A percentile compares a stretch with the other conserved stretches of the same genome.
phyloP scores from a whole-genome alignment of 345 rosid species.

The Corchorus capsularis region DNA sequence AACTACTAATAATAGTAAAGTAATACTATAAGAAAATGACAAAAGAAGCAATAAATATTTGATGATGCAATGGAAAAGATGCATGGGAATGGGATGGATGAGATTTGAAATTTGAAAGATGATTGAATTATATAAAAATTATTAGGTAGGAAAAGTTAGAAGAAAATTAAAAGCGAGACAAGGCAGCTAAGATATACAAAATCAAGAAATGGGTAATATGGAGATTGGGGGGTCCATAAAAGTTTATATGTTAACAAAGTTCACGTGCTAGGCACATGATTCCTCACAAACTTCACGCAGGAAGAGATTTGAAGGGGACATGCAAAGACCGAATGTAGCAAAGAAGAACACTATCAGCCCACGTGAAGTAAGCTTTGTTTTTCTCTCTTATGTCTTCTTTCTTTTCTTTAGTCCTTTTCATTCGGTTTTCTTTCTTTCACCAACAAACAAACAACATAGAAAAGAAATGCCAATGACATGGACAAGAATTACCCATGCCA shows the following conservation, averaged over 20 bases:
- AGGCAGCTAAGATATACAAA: not conserved
- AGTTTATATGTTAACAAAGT: not conserved
- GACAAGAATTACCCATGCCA: too few species aligned
- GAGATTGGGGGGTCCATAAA: not conserved
- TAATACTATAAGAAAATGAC: not conserved
- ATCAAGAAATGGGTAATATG: too few species aligned
- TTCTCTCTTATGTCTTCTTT: not conserved
- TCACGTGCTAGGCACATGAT: constrained; percentile 22
- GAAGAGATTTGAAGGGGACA: not conserved
- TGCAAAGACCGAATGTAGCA: not conserved
- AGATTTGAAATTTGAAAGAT: not conserved
- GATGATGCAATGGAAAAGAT: not conserved
- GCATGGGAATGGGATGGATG: not conserved
- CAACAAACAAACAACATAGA: too few species aligned
- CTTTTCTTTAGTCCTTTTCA: not conserved
- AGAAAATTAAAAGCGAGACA: not conserved
- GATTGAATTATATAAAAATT: not conserved
- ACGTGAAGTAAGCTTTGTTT: constrained; percentile 16
- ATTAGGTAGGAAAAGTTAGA: not conserved
- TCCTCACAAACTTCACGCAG: constrained; percentile 10
- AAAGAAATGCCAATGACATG: too few species aligned
- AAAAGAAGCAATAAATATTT: not conserved
- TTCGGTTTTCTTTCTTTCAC: too few species aligned
- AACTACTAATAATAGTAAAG: not conserved
- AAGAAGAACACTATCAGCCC: constrained; percentile 8